Conservation (phyloP, 2,329 filamentous ascomycete genomes). For the Lasiodiplodia theobromae region DNA sequence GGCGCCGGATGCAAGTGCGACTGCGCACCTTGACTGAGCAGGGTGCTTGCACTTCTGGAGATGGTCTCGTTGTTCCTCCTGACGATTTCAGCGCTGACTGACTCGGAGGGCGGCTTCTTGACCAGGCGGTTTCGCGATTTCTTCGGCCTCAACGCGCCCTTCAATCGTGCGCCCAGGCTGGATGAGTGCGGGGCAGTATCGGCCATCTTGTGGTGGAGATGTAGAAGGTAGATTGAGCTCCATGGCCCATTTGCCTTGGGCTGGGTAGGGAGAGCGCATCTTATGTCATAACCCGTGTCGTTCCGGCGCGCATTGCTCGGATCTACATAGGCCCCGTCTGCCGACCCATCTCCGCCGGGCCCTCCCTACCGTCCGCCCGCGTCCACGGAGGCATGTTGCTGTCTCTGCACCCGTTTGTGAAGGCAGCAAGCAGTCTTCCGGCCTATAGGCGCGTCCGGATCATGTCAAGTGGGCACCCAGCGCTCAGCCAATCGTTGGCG, state of each 20-base stretch:
- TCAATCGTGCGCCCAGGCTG: slow-evolving; percentile 20
- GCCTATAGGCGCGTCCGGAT: slow-evolving; percentile 16
- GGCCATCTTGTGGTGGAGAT: slow-evolving; percentile 20
- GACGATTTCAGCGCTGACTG: slow-evolving; percentile 20
- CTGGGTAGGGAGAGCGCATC: slow-evolving; percentile 15
- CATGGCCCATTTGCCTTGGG: slow-evolving; percentile 1
- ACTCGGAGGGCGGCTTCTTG: slow-evolving; percentile 27
- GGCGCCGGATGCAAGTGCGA: not conserved
- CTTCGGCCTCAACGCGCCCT: slow-evolving; percentile 19
- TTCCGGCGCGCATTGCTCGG: slow-evolving; percentile 19
- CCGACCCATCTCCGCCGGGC: slow-evolving; percentile 19
- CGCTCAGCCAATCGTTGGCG: not conserved
- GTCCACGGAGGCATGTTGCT: not conserved
- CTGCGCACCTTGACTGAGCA: slow-evolving; percentile 2
- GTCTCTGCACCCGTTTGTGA: not conserved
- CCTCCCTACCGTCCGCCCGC: slow-evolving; percentile 1
- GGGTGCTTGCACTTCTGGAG: slow-evolving; percentile 11
- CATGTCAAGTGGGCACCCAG: not conserved
- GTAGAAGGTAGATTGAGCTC: slow-evolving; percentile 12
- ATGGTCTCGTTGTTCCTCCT: slow-evolving; percentile 26
- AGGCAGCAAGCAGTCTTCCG: not conserved
- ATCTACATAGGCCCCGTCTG: slow-evolving; percentile 6
- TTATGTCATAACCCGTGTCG: slow-evolving; percentile 28
- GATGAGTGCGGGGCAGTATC: slow-evolving; percentile 17
- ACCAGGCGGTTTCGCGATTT: slow-evolving; percentile 22